Conservation (phyloP, 805 yeast species). For the Blastobotrys terrestris region DNA sequence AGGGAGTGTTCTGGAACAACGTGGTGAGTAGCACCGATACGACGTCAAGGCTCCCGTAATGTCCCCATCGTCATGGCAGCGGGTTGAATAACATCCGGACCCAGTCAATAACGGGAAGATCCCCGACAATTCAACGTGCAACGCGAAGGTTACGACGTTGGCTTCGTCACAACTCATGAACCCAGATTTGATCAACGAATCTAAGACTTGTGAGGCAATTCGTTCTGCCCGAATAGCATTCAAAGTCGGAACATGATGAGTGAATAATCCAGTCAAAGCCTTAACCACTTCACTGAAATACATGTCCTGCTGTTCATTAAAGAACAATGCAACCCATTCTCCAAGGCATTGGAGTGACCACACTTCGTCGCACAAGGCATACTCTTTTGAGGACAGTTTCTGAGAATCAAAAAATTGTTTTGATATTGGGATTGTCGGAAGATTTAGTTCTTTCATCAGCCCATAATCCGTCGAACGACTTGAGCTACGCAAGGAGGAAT, state of each 20-base stretch:
- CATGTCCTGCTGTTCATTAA: conserved; percentile 9
- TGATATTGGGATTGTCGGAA: conserved; percentile 21
- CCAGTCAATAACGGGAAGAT: conserved; percentile 31
- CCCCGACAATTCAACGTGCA: conserved; percentile 20
- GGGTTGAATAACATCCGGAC: conserved; percentile 29
- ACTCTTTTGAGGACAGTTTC: conserved; percentile 18
- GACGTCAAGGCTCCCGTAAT: conserved; percentile 1
- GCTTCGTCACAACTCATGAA: conserved; percentile 17
- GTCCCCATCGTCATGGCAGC: conserved; percentile 9
- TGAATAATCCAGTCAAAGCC: conserved; percentile 21
- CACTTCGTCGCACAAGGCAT: conserved; percentile 14
- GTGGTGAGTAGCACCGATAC: conserved; percentile 27
- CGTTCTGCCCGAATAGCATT: conserved; percentile 28
- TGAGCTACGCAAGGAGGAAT: conserved; percentile 15
- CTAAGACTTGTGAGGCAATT: conserved; percentile 24
- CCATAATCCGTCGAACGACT: conserved; percentile 13
- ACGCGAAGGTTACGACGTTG: conserved; percentile 7
- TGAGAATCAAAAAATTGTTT: conserved; percentile 14
- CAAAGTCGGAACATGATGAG: conserved; percentile 24
- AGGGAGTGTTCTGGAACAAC: conserved; percentile 22
- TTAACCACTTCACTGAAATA: conserved; percentile 14
- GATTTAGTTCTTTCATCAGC: conserved; percentile 17
- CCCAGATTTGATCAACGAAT: conserved; percentile 21
- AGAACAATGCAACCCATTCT: conserved; percentile 14
- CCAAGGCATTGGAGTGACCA: conserved; percentile 18